Conservation (phyloP, 345 rosid genomes). For the Gossypium turneri region DNA sequence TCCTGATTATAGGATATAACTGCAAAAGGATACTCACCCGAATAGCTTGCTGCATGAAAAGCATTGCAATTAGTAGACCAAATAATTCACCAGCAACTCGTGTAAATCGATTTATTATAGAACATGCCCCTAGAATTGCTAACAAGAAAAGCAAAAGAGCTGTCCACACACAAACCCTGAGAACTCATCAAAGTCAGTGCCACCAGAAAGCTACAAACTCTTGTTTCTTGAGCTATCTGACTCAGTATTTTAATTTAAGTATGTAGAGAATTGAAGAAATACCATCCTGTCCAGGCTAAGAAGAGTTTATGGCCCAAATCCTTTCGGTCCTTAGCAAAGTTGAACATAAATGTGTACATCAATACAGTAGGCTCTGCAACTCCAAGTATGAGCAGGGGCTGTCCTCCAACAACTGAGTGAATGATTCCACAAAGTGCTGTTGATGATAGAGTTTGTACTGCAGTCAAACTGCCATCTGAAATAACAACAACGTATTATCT, state of each 20-base stretch:
- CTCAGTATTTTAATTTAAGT: conserved; percentile 7
- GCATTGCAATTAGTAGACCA: conserved; percentile 74
- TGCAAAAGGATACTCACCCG: conserved; percentile 33
- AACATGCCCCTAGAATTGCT: conserved; percentile 57
- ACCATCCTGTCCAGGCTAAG: conserved; percentile 95
- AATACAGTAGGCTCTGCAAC: conserved; percentile 89
- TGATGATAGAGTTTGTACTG: conserved; percentile 69
- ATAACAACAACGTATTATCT: not conserved
- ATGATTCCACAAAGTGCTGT: conserved; percentile 77
- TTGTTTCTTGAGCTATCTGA: not conserved
- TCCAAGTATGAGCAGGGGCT: conserved; percentile 70
- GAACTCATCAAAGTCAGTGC: conserved; percentile 13
- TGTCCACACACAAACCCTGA: conserved; percentile 94
- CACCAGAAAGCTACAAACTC: not conserved
- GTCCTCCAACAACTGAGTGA: conserved; percentile 80
- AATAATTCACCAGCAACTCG: conserved; percentile 82
- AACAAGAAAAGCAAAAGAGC: conserved; percentile 63
- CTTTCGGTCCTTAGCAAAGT: conserved; percentile 59
- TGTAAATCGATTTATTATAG: conserved; percentile 68
- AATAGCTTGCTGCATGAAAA: conserved; percentile 82
- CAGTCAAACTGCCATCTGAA: conserved; percentile 69
- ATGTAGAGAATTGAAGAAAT: not conserved
- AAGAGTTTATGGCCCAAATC: conserved; percentile 56
- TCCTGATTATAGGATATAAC: not conserved
- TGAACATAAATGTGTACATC: conserved; percentile 70